phyloP scores from a whole-genome alignment of 2,329 filamentous ascomycete species.

The Cercospora sojina region DNA sequence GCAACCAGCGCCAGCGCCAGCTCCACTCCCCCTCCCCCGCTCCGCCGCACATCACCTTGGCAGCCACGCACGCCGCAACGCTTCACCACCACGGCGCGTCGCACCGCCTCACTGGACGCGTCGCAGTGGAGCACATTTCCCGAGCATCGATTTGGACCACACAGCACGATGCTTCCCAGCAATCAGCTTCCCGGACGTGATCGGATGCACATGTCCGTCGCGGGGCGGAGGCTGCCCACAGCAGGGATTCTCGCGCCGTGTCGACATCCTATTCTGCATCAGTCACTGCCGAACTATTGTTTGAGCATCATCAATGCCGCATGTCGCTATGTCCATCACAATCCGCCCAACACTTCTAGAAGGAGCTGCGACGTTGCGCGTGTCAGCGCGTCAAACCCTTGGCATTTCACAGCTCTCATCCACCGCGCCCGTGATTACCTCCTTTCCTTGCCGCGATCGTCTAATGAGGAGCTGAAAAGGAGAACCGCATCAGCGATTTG shows the following conservation, averaged over 20 bases:
- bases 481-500: background rate
- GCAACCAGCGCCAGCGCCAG: background rate
- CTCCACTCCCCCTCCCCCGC: background rate
- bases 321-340: background rate
- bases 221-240: background rate
- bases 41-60: background rate
- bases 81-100: background rate
- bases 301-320: background rate
- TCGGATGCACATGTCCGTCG: background rate
- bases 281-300: background rate
- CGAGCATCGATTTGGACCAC: background rate
- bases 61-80: background rate
- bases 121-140: background rate
- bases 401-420: background rate
- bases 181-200: background rate
- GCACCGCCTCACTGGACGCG: background rate
- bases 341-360: background rate
- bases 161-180: background rate
- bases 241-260: background rate
- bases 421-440: background rate
- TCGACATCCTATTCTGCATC: background rate
- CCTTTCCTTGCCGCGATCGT: background rate
- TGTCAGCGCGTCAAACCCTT: background rate
- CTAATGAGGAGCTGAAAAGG: background rate
- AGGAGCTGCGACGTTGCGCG: background rate